phyloP scores from a whole-genome alignment of 352 stramenopile species.

The Pilasporangium apinafurcum region DNA sequence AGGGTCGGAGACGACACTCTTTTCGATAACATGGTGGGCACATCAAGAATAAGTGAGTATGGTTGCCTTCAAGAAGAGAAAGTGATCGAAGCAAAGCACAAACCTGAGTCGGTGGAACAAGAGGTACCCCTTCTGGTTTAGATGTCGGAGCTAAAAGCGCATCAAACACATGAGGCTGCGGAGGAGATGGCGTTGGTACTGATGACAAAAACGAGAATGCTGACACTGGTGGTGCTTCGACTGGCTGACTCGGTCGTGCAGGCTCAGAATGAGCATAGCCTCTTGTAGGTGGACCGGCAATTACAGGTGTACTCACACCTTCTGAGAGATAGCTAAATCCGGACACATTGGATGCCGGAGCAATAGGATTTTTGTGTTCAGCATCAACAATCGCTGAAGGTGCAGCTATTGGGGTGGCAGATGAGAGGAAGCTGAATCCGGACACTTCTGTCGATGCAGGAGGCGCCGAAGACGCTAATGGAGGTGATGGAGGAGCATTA shows the following conservation, averaged over 20 bases:
- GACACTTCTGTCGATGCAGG: slow-evolving; percentile 35
- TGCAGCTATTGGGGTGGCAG: background rate
- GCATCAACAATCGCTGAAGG: slow-evolving; percentile 8
- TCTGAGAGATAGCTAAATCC: no score
- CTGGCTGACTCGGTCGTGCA: slow-evolving; percentile 2
- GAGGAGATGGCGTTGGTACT: slow-evolving; percentile 7
- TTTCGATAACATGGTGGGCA: background rate
- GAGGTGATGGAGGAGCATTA: no score
- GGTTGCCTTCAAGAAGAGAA: no score
- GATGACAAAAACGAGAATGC: slow-evolving; percentile 48
- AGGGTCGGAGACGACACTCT: slow-evolving; percentile 40
- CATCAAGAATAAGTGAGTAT: no score
- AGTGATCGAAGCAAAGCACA: no score
- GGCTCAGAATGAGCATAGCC: slow-evolving; percentile 8
- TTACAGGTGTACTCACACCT: slow-evolving; percentile 7
- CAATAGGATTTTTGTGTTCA: no score
- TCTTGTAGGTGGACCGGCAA: slow-evolving; percentile 4
- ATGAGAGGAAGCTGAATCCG: slow-evolving; percentile 31
- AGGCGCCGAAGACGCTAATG: background rate
- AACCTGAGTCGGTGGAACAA: no score
- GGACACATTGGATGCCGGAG: background rate
- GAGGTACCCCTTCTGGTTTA: slow-evolving; percentile 1
- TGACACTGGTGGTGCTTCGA: slow-evolving; percentile 13
- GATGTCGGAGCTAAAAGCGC: slow-evolving; percentile 41
- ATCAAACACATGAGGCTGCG: slow-evolving; percentile 41